Base-by-base conservation (phyloP, 345 rosid genomes). In the Euphorbia pulcherrima region DNA sequence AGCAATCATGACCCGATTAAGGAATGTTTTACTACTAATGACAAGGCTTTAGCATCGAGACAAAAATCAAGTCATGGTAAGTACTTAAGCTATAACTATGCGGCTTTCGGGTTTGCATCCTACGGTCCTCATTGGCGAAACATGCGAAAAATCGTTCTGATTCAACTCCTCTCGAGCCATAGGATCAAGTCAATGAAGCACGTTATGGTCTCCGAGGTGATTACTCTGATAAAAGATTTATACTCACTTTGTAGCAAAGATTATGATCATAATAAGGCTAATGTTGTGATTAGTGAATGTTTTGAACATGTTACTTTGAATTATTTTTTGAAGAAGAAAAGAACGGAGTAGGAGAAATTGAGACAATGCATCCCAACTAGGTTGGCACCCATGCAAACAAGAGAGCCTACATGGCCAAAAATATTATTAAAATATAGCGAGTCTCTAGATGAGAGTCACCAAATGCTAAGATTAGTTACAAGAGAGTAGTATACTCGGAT, bases 21-120 rank as follows among this genome's bases (percentile, higher is more conserved):
- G 23, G 78, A 75, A 56, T 75, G 78, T 18, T 69, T 75, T 66
- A 64, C 78, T 2, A 40, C 62, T 27, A 28, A 69, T 41, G 78
- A 70, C 50, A 64, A 21, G 60, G 18, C 44, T 17, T 24, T 75
- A 44, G 67, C 70, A 18, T 50, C 74, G 1, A 27, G 78, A 40
- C 71, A 74, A 39, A 64, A 11, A 60, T 69, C 78, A 51, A 69
- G 71, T 28, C 70, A 65, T 9, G 74, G 67, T 12, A 53, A 64
- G 70, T 69, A 65, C 67, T 29, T 75, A 8, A 23, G 70, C 12
- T 75, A 69, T 62, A 69, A 69, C 8, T 69, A 64, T 53, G 70
- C 74, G 1, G 67, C 70, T 18, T 64, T 75, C 59, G 74, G 74
- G 5, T 69, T 70, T 29, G 39, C 63, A 6, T 21, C 74, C 4